Percentiles rank a stretch among this genome's conserved stretches.
These are phyloP conservation scores for Sophora flavescens DNA, from an alignment of 306 rosid genomes.

Conservation along the genomic window DNA sequence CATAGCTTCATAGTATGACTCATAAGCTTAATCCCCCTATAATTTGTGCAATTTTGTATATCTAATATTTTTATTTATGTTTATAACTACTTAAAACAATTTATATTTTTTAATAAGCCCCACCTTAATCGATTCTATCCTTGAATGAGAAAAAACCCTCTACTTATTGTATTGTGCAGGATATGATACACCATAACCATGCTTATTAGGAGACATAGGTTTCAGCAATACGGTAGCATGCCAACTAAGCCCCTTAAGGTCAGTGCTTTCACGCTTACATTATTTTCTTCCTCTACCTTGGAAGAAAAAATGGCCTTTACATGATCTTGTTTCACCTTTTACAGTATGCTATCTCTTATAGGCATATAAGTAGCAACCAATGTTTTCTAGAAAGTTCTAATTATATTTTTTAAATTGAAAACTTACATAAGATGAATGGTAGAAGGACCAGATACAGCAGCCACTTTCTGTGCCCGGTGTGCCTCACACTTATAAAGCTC, in stretches of 20 bases:
- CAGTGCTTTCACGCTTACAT: background rate
- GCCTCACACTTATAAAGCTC: slow-evolving; percentile 83
- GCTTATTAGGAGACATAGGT: background rate
- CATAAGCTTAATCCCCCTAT: no score
- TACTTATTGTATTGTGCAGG: background rate
- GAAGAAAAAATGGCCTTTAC: background rate
- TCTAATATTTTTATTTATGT: background rate
- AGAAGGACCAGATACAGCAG: slow-evolving; percentile 82
- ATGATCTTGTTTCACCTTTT: slow-evolving; percentile 17
- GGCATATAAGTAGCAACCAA: background rate
- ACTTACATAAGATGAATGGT: slow-evolving; percentile 80
- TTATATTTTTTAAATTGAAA: slow-evolving; percentile 1
- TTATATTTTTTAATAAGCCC: background rate
- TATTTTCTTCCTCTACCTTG: background rate
- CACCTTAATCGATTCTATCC: background rate
- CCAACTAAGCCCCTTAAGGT: background rate
- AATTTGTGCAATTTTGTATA: no score
- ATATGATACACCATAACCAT: slow-evolving; percentile 7
- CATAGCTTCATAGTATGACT: no score
- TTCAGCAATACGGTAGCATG: background rate
- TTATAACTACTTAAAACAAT: background rate
- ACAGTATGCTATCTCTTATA: background rate
- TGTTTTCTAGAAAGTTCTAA: background rate
- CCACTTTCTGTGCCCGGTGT: slow-evolving; percentile 81
- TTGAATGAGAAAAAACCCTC: background rate